Base-by-base conservation (phyloP, 2,329 filamentous ascomycete species). In the Aspergillus bombycis region DNA sequence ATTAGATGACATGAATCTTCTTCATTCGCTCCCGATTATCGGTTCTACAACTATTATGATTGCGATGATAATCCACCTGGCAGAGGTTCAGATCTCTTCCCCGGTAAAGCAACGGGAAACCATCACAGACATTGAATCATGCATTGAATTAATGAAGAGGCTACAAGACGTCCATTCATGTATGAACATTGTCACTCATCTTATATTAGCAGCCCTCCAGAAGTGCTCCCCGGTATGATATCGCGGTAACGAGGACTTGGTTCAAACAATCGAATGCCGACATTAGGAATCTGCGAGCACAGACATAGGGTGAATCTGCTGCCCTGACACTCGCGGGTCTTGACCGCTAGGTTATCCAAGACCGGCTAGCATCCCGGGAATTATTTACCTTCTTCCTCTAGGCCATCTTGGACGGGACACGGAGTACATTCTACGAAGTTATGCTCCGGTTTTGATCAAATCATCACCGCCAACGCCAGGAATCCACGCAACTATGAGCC, bases 21-120 rank as follows among this genome's bases (percentile, higher is more conserved):
- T 45, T 0, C 28, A 19, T n/a, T 57, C 23, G 5, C 55, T 57
- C 19, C 55, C 55, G 23, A 26, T 45, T 16, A 57, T 36, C 2
- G 38, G 55, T n/a, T 23, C 26, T 21, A 57, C 55, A 2, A 23
- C 21, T 32, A 57, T 57, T 10, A 38, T 57, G 14, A 57, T 57
- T 57, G 55, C 55, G 6, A 57, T 43, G 55, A 45, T 57, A 28
- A 28, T 57, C 26, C 34, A 57, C 23, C 26, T 57, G 14, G n/a
- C 36, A n/a, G 21, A 32, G 4, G 21, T 32, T 14, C 19, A 43
- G 12, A 19, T 21, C 3, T 19, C 55, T 12, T 36, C 38, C 4
- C 5, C 21, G n/a, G 3, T 43, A 2, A 23, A 43, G 14, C 34
- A 36, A 23, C 38, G 30, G 19, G 21, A 21, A n/a, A 36, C 55